These are phyloP conservation scores for Sambucus nigra DNA, from an alignment of 129 eudicot species.

Conservation along the genomic window DNA sequence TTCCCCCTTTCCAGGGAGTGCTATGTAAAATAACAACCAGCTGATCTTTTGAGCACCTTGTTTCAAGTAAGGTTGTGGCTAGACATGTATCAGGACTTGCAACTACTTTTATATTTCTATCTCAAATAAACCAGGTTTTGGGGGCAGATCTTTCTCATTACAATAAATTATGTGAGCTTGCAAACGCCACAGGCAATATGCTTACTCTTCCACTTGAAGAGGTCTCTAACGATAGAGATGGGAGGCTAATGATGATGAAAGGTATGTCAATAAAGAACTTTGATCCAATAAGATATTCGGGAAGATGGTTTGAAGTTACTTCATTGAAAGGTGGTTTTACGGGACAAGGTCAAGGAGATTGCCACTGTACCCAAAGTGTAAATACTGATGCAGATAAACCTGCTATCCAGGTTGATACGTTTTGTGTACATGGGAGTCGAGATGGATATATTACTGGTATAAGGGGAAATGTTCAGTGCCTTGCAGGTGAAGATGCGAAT, in stretches of 20 bases:
- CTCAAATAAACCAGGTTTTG: constrained; percentile 50
- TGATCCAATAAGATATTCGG: constrained; percentile 85
- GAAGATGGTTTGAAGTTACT: constrained; percentile 98
- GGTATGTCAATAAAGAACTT: constrained; percentile 79
- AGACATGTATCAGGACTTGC: constrained; percentile 64
- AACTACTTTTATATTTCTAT: constrained; percentile 52
- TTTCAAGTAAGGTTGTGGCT: constrained; percentile 28
- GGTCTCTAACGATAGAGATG: constrained; percentile 20
- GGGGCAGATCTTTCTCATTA: constrained; percentile 40
- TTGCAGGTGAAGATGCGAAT: constrained; percentile 58
- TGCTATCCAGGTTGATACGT: constrained; percentile 91
- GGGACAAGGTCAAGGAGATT: constrained; percentile 91
- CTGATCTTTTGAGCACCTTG: constrained; percentile 27
- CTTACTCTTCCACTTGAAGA: constrained; percentile 55
- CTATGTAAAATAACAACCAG: constrained; percentile 23
- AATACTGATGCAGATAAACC: constrained; percentile 50
- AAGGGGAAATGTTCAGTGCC: constrained; percentile 78
- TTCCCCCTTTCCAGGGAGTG: no score
- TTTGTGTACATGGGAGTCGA: constrained; percentile 94
- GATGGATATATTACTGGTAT: constrained; percentile 91
- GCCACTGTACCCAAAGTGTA: constrained; percentile 97
- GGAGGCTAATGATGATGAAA: constrained; percentile 67
- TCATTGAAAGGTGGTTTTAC: constrained; percentile 90
- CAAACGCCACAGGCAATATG: constrained; percentile 31
- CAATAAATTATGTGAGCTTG: constrained; percentile 38